phyloP scores from a whole-genome alignment of 495 filamentous ascomycete genomes.

The Cryomyces minteri region DNA sequence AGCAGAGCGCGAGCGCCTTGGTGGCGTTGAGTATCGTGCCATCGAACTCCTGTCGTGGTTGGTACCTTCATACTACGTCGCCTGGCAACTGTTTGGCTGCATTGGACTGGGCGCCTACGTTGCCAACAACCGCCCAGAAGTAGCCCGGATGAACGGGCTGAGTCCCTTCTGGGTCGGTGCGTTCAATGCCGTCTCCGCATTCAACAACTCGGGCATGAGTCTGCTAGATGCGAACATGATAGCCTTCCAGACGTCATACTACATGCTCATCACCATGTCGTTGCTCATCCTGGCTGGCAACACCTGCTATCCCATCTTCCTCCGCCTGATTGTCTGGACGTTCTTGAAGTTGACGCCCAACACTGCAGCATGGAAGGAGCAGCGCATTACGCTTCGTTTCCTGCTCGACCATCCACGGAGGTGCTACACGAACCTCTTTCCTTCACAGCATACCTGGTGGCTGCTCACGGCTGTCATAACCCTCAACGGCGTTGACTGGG shows the following conservation, averaged over 20 bases:
- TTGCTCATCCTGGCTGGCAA: slow-evolving; percentile 73
- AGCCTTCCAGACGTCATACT: slow-evolving; percentile 44
- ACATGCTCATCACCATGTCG: slow-evolving; percentile 58
- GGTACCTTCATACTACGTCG: slow-evolving; percentile 55
- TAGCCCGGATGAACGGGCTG: slow-evolving; percentile 46
- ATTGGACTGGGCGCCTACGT: slow-evolving; percentile 60
- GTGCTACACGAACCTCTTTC: slow-evolving; percentile 74
- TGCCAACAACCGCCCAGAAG: slow-evolving; percentile 33
- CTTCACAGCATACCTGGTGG: slow-evolving; percentile 62
- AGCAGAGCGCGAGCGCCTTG: slow-evolving; percentile 52
- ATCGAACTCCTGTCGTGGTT: slow-evolving; percentile 50
- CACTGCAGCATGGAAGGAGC: slow-evolving; percentile 23
- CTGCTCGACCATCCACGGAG: slow-evolving; percentile 63
- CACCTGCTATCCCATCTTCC: slow-evolving; percentile 59
- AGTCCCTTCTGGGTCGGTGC: slow-evolving; percentile 54
- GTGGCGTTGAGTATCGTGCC: slow-evolving; percentile 66
- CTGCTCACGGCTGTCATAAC: slow-evolving; percentile 50
- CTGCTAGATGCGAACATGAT: slow-evolving; percentile 67
- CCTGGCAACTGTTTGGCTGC: slow-evolving; percentile 53
- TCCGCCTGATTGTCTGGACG: slow-evolving; percentile 58
- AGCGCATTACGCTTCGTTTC: slow-evolving; percentile 53
- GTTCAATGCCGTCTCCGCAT: slow-evolving; percentile 57
- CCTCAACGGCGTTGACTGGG: slow-evolving; percentile 71
- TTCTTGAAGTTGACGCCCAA: slow-evolving; percentile 30
- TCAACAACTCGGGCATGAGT: slow-evolving; percentile 79